Base-by-base conservation (phyloP, 169 alveolate genomes). In the Plasmodium gallinaceum region DNA sequence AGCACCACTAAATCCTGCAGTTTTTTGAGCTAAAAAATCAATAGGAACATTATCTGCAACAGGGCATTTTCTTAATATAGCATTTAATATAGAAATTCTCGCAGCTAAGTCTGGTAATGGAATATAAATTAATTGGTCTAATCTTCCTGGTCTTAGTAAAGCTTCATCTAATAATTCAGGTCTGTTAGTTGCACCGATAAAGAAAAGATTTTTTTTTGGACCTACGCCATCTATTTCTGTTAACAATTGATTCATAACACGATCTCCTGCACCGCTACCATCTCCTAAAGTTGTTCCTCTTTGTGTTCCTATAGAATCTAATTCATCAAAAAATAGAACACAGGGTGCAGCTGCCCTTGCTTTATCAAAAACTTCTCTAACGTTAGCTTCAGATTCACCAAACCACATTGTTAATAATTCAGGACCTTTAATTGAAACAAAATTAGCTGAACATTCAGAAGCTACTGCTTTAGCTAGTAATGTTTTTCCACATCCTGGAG, bases 401-500 rank as follows among this genome's bases (percentile, higher is more conserved):
- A 99, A 98, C 99, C 99, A 98, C 99, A 99, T 98, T 18, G 99
- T 98, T 78, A 98, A 93, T 62, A 98, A 95, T 94, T 99, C 99
- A 14, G 99, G 99, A 37, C 96, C 99, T 91, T 98, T 98, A 75
- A 99, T 97, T 22, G 99, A 98, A 24, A 99, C 98, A 95, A 99
- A 99, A 97, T 99, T 99, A 7, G 99, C 99, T 42, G 99, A 98
- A 93, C 99, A 98, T 92, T 98, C 99, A 52, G 98, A 98, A 45
- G 99, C 99, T 20, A 98, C 99, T 16, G 99, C 99, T 92, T 98
- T 98, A 43, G 99, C 99, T 88, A 98, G 91, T 61, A 98, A 93
- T 32, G 99, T 98, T 94, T 98, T 98, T 80, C 99, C 99, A 93
- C 99, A 98, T 48, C 99, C 99, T 60, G 99, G 99, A n/a, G 99